Evolutionary conservation across 2,329 filamentous ascomycete genomes (phyloP), one percentile per base, ranked within the genome.

Genomic region (Paecilomyces formosus): DNA sequence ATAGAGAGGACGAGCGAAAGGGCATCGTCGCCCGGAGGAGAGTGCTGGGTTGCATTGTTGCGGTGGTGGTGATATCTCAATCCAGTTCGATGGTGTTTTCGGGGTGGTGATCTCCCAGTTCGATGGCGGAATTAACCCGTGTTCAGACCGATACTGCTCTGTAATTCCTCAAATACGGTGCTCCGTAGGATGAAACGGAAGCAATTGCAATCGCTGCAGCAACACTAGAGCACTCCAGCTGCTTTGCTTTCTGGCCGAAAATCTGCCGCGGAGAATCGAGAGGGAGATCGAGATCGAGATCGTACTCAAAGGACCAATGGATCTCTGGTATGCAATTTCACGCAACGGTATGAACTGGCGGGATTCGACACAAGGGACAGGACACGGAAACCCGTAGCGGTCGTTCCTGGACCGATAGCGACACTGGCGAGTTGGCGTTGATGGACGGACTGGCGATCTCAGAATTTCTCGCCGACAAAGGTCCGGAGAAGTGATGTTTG

Each of bases 11-110:
- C 30, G 65, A 58, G 55, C 69, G 68, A 30, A 73, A 60, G 63
- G 70, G 69, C 67, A 70, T 63, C 51, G 67, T 63, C 6, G 68
- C 70, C 68, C 69, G 67, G 57, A 72, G 55, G 53, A 72, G 56
- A 39, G 50, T 52, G 26, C 50, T 28, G 21, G 50, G 50, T 28
- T 52, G 50, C 50, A 52, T 52, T 13, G 50, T 52, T 52, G 49
- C 49, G 49, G 24, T 26, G 22, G 22, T 39, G 33, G 35, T 52
- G 18, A 18, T 12, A 18, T 21, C 11, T 52, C 11, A 13, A 22
- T 22, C 18, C 21, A n/a, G 18, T n/a, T 52, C n/a, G 49, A 52
- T 39, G 35, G 35, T 39, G 13, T n/a, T 39, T n/a, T 12, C n/a
- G 13, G 5, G 12, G 35, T 39, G 15, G 35, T 13, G 6, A 21